Percentiles rank a stretch among this genome's conserved stretches.
Evolutionary conservation across 2,329 filamentous ascomycete genomes (phyloP).

Genomic region (Arthrobotrys sinensis): DNA sequence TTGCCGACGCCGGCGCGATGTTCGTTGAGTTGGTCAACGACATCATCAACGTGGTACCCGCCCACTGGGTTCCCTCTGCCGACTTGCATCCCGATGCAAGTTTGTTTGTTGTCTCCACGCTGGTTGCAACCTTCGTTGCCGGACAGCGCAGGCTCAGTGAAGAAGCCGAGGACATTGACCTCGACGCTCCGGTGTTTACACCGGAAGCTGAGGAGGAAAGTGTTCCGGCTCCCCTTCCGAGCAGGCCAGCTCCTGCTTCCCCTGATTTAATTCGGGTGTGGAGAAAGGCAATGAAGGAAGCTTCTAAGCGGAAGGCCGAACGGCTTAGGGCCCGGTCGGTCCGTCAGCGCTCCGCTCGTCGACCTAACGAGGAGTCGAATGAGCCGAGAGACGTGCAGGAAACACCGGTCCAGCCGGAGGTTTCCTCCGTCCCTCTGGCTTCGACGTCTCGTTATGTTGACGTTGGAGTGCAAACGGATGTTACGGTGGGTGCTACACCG

Average conservation of each 20-base stretch:
- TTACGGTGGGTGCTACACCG: conserved; percentile 12
- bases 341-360: background rate
- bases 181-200: conserved; percentile 2
- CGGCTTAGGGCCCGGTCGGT: conserved; percentile 3
- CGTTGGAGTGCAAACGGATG: conserved; percentile 17
- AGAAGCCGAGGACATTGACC: background rate
- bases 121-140: conserved; percentile 23
- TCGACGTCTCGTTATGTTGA: conserved; percentile 4
- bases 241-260: conserved; percentile 9
- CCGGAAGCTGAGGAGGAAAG: conserved; percentile 3
- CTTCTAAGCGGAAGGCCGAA: conserved; percentile 17
- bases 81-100: conserved; percentile 31
- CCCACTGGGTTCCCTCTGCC: conserved; percentile 2
- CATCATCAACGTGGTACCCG: conserved; percentile 26
- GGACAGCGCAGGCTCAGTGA: conserved; percentile 8
- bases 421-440: conserved; percentile 6
- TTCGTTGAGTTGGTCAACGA: conserved; percentile 12
- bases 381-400: conserved; percentile 1
- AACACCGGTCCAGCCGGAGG: background rate
- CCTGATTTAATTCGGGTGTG: conserved; percentile 4
- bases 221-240: background rate
- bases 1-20: conserved; percentile 1
- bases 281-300: conserved; percentile 9
- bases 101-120: conserved; percentile 3
- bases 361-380: background rate